Evolutionary conservation across 352 stramenopile species (phyloP).

Genomic region (Aphanomyces stellatus): DNA sequence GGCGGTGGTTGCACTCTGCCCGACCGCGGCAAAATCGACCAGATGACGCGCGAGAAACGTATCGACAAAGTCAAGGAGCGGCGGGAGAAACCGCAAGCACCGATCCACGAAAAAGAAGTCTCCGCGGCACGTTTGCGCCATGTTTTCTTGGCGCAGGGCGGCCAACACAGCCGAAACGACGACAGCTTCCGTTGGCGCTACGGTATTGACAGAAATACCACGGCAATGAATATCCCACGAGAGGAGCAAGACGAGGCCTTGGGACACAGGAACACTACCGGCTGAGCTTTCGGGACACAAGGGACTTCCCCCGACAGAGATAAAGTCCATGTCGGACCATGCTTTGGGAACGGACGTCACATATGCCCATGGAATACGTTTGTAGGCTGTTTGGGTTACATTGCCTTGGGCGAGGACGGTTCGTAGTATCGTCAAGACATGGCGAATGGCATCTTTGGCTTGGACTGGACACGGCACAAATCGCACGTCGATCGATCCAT

Average conservation of each 20-base stretch:
- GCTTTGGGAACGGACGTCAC: not conserved
- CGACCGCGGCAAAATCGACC: not conserved
- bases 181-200: not conserved
- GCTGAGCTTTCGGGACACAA: not conserved
- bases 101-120: not conserved
- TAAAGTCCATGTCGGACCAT: not conserved
- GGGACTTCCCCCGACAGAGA: not conserved
- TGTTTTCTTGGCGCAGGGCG: too few relatives aligned
- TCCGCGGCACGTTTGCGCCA: not conserved
- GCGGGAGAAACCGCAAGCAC: not conserved
- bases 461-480: not conserved
- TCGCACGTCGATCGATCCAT: conserved; percentile 4
- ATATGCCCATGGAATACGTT: not conserved
- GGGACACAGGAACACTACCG: not conserved
- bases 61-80: not conserved
- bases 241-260: not conserved
- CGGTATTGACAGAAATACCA: not conserved
- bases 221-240: not conserved
- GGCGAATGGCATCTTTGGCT: not conserved
- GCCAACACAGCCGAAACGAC: not conserved
- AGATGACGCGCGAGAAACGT: not conserved
- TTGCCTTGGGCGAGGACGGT: not conserved
- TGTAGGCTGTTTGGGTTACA: not conserved
- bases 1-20: not conserved
- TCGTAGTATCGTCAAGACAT: not conserved